phyloP scores from a whole-genome alignment of 1,284 basidiomycete species.

The Pseudozyma thailandica region DNA sequence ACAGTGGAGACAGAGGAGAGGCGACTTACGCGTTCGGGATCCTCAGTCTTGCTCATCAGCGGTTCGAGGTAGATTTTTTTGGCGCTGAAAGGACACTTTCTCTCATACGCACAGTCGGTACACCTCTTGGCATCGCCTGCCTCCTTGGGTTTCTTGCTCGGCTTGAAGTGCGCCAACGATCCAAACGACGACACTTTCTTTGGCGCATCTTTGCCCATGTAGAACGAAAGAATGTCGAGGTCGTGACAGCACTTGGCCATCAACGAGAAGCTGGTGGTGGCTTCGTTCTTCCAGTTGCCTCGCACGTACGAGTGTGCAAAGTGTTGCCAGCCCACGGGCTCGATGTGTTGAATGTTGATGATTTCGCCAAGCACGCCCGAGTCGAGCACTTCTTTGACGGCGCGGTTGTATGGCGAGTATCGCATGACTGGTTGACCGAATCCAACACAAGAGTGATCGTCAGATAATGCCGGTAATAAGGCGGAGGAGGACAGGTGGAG shows the following conservation, averaged over 20 bases:
- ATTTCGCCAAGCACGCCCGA: constrained; percentile 39
- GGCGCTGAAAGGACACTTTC: constrained; percentile 36
- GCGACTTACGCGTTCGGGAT: constrained; percentile 32
- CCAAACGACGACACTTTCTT: constrained; percentile 29
- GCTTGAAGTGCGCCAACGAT: constrained; percentile 35
- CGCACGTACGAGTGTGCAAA: constrained; percentile 44
- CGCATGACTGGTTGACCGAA: constrained; percentile 16
- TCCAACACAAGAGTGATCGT: background rate
- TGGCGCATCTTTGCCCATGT: constrained; percentile 34
- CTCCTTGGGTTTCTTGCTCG: constrained; percentile 38
- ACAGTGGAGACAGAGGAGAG: background rate
- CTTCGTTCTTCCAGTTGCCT: constrained; percentile 42
- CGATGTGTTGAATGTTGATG: constrained; percentile 47
- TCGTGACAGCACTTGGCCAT: constrained; percentile 46
- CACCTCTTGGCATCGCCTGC: constrained; percentile 31
- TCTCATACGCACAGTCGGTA: constrained; percentile 35
- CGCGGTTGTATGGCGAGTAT: constrained; percentile 39
- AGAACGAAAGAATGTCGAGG: constrained; percentile 39
- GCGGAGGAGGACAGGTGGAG: background rate
- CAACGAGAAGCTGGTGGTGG: constrained; percentile 35
- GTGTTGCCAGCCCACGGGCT: constrained; percentile 42
- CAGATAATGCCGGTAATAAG: background rate
- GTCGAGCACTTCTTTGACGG: constrained; percentile 35
- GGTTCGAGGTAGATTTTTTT: constrained; percentile 45
- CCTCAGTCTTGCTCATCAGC: constrained; percentile 18